Conservation (phyloP, 2,329 filamentous ascomycete species). For the Aureobasidium sp. region DNA sequence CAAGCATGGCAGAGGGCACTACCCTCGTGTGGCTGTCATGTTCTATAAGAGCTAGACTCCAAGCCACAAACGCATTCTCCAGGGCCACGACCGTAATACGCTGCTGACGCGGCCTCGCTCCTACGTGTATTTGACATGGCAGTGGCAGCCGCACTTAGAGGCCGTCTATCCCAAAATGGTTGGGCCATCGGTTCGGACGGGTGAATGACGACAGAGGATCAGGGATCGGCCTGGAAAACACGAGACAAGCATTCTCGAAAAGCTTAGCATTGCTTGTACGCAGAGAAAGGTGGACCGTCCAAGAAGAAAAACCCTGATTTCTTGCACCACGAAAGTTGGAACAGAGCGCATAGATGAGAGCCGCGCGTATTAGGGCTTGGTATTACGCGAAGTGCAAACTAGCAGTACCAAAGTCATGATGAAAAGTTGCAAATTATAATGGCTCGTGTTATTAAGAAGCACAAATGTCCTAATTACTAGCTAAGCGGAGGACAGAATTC, state of each 20-base stretch:
- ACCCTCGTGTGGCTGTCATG: constrained; percentile 5
- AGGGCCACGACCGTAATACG: neutral
- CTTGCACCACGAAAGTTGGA: neutral
- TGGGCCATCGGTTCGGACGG: neutral
- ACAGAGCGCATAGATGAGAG: neutral
- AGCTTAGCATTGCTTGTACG: neutral
- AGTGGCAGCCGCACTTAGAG: neutral
- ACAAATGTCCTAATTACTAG: too few relatives aligned
- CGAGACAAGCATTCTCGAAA: constrained; percentile 1
- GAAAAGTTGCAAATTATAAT: neutral
- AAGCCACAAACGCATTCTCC: constrained; percentile 1
- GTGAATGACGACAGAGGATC: constrained; percentile 3
- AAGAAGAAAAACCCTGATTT: neutral
- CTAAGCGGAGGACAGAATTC: too few relatives aligned
- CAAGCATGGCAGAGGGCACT: neutral
- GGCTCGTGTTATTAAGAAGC: too few relatives aligned
- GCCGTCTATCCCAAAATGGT: neutral
- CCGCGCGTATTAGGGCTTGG: neutral
- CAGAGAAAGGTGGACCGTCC: neutral
- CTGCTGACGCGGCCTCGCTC: constrained; percentile 2
- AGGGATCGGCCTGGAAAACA: neutral
- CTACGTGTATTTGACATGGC: neutral
- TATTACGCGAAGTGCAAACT: neutral
- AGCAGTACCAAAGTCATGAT: neutral
- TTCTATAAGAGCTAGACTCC: neutral